Evolutionary conservation across 306 rosid genomes (phyloP).

Genomic region (Carpinus viminea): DNA sequence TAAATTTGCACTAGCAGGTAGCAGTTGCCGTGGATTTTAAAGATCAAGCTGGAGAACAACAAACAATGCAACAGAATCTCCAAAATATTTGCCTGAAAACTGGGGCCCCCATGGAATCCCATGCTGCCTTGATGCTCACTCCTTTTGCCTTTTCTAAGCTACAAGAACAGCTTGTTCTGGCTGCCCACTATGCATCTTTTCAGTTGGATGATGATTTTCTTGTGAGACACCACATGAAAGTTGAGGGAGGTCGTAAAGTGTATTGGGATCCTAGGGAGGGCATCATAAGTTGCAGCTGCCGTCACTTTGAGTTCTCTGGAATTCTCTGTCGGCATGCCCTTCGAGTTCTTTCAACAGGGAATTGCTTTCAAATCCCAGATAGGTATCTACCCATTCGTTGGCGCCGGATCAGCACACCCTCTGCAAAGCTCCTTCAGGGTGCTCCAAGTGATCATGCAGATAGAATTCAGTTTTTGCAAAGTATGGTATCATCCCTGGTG

Average conservation of each 20-base stretch:
- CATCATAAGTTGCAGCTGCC: slow-evolving; percentile 89
- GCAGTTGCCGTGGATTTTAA: slow-evolving; percentile 93
- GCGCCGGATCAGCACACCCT: slow-evolving; percentile 74
- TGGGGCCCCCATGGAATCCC: slow-evolving; percentile 93
- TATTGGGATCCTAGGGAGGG: slow-evolving; percentile 85
- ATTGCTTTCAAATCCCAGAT: slow-evolving; percentile 94
- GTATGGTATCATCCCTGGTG: slow-evolving; percentile 71
- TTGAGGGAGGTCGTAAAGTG: slow-evolving; percentile 83
- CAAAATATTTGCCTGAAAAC: slow-evolving; percentile 88
- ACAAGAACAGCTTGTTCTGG: slow-evolving; percentile 92
- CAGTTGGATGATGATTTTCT: slow-evolving; percentile 85
- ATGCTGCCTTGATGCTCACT: slow-evolving; percentile 74
- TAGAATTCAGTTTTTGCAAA: slow-evolving; percentile 71
- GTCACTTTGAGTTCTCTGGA: slow-evolving; percentile 92
- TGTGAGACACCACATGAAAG: slow-evolving; percentile 88
- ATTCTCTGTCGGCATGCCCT: slow-evolving; percentile 92
- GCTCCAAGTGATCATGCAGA: slow-evolving; percentile 62
- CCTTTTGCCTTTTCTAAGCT: slow-evolving; percentile 95
- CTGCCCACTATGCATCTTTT: slow-evolving; percentile 93
- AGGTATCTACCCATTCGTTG: slow-evolving; percentile 90
- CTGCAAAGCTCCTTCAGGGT: slow-evolving; percentile 61
- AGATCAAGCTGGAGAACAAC: slow-evolving; percentile 97
- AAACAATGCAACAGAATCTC: slow-evolving; percentile 98
- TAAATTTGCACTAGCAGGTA: slow-evolving; percentile 55
- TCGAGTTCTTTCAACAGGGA: slow-evolving; percentile 88